These are phyloP conservation scores for Aspergillus biplanus DNA, from an alignment of 495 filamentous ascomycete genomes.

Conservation along the genomic window DNA sequence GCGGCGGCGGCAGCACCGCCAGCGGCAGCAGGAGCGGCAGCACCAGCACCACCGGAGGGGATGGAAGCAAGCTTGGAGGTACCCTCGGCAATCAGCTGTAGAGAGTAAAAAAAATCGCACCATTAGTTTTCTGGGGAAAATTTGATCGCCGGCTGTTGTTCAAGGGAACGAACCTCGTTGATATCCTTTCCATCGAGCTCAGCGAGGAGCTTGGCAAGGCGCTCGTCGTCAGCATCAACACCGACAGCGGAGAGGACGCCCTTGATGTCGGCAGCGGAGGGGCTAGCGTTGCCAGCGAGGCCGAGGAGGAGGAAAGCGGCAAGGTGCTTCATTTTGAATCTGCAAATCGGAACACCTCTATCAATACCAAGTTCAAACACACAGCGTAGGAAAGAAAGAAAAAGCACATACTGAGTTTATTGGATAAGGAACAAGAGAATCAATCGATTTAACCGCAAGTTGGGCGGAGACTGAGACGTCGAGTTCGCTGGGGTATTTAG, in stretches of 20 bases:
- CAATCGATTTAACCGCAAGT: conserved; percentile 93
- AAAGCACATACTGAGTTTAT: conserved; percentile 32
- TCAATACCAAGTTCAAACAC: no score
- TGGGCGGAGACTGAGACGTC: conserved; percentile 88
- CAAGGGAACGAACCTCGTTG: conserved; percentile 72
- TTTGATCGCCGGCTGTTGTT: neutral
- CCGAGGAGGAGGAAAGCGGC: conserved; percentile 97
- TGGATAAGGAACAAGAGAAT: conserved; percentile 73
- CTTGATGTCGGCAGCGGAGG: conserved; percentile 88
- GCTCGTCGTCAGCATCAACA: conserved; percentile 90
- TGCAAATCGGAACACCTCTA: conserved; percentile 17
- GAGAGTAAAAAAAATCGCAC: conserved; percentile 20
- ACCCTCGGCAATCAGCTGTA: conserved; percentile 89
- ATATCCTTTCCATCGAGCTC: conserved; percentile 99
- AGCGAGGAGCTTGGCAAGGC: conserved; percentile 78
- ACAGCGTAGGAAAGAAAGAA: no score
- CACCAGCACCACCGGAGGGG: conserved; percentile 84
- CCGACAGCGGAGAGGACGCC: conserved; percentile 90
- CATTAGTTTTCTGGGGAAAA: conserved; percentile 16
- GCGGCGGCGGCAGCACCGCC: conserved; percentile 69
- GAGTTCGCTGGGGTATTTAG: conserved; percentile 56
- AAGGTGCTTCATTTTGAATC: conserved; percentile 97
- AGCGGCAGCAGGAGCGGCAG: conserved; percentile 63
- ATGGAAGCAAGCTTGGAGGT: conserved; percentile 95
- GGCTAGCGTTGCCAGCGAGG: conserved; percentile 90